Conservation (phyloP, 2,329 filamentous ascomycete genomes). For the Chrysoporthe cubensis region DNA sequence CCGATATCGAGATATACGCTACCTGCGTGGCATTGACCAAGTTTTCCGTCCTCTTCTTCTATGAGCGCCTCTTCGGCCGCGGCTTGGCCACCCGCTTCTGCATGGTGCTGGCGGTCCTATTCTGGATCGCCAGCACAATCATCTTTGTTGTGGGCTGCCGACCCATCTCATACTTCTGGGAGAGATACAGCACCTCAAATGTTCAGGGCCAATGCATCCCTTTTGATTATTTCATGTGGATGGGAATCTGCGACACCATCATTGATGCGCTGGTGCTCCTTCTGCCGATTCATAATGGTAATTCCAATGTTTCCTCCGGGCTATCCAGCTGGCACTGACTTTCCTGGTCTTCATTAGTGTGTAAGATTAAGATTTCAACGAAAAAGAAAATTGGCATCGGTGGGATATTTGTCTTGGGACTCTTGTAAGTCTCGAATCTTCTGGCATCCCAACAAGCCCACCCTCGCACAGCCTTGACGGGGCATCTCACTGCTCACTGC, state of each 20-base stretch:
- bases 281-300: background rate
- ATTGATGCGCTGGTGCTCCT: conserved; percentile 1
- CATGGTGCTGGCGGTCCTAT: background rate
- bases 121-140: background rate
- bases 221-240: background rate
- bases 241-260: background rate
- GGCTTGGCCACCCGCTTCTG: background rate
- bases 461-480: background rate
- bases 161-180: conserved; percentile 8
- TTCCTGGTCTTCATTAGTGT: background rate
- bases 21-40: conserved; percentile 1
- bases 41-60: conserved; percentile 12
- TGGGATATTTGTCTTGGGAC: conserved; percentile 5
- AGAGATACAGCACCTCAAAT: background rate
- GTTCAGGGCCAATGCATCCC: background rate
- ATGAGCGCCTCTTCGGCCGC: background rate
- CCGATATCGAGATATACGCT: conserved; percentile 8
- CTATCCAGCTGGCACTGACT: background rate
- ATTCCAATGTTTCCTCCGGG: background rate
- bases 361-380: background rate
- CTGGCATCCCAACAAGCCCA: background rate
- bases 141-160: background rate
- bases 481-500: too few relatives aligned
- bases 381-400: conserved; percentile 6
- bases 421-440: conserved; percentile 2